phyloP scores from a whole-genome alignment of 768 basidiomycete genomes.

The Glaciozyma martinii region DNA sequence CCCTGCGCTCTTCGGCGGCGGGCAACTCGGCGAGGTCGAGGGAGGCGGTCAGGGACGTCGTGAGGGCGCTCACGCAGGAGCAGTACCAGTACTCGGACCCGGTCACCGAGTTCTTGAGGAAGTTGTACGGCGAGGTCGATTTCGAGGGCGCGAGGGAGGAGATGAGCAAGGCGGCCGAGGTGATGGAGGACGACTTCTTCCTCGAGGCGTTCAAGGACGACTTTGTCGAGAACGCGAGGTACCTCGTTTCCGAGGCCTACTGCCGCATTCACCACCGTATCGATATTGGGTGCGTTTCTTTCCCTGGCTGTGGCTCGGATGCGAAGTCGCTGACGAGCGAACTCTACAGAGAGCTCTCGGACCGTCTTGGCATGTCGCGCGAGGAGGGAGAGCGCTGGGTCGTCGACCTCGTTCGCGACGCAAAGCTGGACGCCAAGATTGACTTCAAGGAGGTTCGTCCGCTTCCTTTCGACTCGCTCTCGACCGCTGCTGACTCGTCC shows the following conservation, averaged over 20 bases:
- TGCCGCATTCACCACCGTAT: conserved; percentile 82
- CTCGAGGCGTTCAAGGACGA: conserved; percentile 79
- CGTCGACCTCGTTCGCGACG: conserved; percentile 96
- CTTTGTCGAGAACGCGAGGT: conserved; percentile 92
- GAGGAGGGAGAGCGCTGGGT: conserved; percentile 99
- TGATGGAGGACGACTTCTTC: conserved; percentile 91
- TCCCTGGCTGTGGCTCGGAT: background rate
- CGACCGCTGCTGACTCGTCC: background rate
- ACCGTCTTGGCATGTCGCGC: conserved; percentile 80
- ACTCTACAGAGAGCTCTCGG: conserved; percentile 67
- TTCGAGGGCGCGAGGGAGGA: conserved; percentile 81
- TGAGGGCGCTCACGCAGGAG: conserved; percentile 87
- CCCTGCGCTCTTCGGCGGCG: conserved; percentile 41
- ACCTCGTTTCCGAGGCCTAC: conserved; percentile 92
- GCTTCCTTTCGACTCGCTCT: background rate
- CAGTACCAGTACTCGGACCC: conserved; percentile 95
- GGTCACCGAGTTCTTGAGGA: conserved; percentile 82
- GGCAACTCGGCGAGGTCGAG: conserved; percentile 25
- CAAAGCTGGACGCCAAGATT: conserved; percentile 95
- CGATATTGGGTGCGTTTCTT: conserved; percentile 39
- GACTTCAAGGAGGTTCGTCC: conserved; percentile 75
- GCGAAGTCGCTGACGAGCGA: background rate
- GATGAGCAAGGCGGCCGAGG: conserved; percentile 56
- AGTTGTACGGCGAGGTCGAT: conserved; percentile 90
- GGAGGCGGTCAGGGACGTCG: conserved; percentile 71